phyloP scores from a whole-genome alignment of 2,329 filamentous ascomycete species.

The Arthrobotrys megalospora region DNA sequence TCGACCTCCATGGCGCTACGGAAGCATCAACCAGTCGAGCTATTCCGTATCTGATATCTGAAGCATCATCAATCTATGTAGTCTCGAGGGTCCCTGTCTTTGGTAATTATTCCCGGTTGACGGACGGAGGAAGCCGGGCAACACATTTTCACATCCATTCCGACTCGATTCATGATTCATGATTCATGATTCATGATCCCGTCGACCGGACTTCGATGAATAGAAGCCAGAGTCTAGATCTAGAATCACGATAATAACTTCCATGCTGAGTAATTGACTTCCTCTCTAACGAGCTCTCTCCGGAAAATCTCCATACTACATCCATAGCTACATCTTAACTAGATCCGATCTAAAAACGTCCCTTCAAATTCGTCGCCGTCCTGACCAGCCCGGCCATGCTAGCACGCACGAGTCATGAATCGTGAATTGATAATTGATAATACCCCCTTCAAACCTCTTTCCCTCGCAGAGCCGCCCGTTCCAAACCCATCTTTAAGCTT shows the following conservation, averaged over 20 bases:
- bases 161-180: not conserved
- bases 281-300: conserved; percentile 1
- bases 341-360: not conserved
- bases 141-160: not conserved
- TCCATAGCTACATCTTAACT: not conserved
- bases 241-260: conserved; percentile 10
- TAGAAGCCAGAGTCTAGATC: not conserved
- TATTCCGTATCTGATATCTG: not conserved
- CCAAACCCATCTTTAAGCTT: not conserved
- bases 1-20: not conserved
- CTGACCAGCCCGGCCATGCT: not conserved
- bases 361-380: conserved; percentile 17
- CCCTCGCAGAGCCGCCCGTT: conserved; percentile 15
- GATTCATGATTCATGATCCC: too few relatives aligned
- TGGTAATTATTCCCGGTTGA: not conserved
- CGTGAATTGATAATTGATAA: conserved; percentile 15
- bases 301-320: conserved; percentile 3
- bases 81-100: not conserved
- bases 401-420: conserved; percentile 9
- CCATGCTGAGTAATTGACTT: conserved; percentile 9
- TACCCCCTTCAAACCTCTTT: conserved; percentile 10
- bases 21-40: not conserved
- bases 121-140: conserved; percentile 2
- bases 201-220: not conserved
- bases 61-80: too few relatives aligned